Conservation (phyloP, 495 filamentous ascomycete genomes). For the Penicillium robsamsonii region DNA sequence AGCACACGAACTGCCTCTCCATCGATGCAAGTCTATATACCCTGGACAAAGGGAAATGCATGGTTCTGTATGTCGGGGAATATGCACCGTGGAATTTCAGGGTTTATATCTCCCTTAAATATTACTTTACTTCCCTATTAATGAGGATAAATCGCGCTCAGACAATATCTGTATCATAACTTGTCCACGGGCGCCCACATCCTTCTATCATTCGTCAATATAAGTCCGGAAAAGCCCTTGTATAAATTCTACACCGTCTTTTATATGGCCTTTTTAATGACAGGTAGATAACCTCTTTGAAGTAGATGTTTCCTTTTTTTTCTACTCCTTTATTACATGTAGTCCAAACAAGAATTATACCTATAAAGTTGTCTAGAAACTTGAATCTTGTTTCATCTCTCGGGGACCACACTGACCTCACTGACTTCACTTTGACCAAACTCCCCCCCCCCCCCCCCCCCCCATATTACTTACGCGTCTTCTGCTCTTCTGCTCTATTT, state of each 20-base stretch:
- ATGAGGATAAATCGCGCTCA: neutral
- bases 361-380: neutral
- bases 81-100: neutral
- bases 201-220: constrained; percentile 38
- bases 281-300: neutral
- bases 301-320: too few species aligned
- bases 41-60: neutral
- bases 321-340: neutral
- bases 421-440: constrained; percentile 22
- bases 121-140: neutral
- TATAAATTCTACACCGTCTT: constrained; percentile 22
- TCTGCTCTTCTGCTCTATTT: neutral
- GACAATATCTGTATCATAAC: neutral
- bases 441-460: constrained; percentile 11
- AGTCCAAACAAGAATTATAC: constrained; percentile 13
- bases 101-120: neutral
- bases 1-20: neutral
- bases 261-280: constrained; percentile 2
- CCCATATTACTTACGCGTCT: constrained; percentile 15
- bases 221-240: neutral
- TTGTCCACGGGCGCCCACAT: constrained; percentile 55
- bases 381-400: constrained; percentile 13
- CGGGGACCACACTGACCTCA: neutral
- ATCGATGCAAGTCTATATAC: neutral
- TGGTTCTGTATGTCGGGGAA: neutral